Conservation (phyloP, 768 basidiomycete genomes). For the Phlebiopsis gigantea region DNA sequence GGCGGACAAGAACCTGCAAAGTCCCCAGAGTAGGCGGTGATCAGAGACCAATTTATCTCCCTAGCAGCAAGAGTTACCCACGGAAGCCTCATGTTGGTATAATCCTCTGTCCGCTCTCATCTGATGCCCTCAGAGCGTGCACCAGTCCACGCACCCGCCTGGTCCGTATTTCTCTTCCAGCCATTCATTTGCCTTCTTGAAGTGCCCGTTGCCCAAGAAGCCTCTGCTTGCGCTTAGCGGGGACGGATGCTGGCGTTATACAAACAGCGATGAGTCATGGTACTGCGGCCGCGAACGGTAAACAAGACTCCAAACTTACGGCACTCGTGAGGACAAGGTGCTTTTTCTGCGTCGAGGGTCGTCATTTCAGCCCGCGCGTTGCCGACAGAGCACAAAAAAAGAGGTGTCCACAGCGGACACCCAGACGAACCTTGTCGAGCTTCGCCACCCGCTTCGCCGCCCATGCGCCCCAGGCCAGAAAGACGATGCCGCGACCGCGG, state of each 20-base stretch:
- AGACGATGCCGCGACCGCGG: conserved; percentile 69
- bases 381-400: not conserved
- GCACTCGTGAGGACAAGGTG: conserved; percentile 76
- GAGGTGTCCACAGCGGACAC: not conserved
- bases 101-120: not conserved
- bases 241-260: conserved; percentile 64
- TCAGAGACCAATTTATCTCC: conserved; percentile 6
- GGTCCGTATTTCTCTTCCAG: conserved; percentile 71
- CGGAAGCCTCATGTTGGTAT: not conserved
- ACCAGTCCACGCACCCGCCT: conserved; percentile 73
- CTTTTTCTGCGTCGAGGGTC: conserved; percentile 45
- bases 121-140: conserved; percentile 20
- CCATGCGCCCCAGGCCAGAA: conserved; percentile 89
- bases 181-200: conserved; percentile 85
- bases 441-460: conserved; percentile 80
- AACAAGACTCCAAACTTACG: conserved; percentile 37
- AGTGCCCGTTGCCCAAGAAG: conserved; percentile 88
- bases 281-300: not conserved
- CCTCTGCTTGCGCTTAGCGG: conserved; percentile 74
- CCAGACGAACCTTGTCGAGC: conserved; percentile 56
- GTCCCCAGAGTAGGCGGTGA: not conserved
- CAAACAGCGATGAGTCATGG: not conserved
- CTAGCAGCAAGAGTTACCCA: conserved; percentile 3
- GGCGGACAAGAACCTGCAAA: not conserved
- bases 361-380: not conserved